These are phyloP conservation scores for Singerocomus inundabilis DNA, from an alignment of 1,284 basidiomycete species.

Conservation along the genomic window DNA sequence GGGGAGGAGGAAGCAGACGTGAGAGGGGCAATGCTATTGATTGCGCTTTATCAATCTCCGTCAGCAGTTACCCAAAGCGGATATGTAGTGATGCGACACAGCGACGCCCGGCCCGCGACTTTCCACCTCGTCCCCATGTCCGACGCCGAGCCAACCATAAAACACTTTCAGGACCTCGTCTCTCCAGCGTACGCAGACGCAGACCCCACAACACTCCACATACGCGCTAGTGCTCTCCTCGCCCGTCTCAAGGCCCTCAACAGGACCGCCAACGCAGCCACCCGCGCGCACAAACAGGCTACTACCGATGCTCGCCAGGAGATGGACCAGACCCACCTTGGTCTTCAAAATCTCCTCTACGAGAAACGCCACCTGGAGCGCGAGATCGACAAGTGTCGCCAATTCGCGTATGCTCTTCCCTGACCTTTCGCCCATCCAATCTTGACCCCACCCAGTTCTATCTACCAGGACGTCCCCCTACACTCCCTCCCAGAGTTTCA, in stretches of 20 bases:
- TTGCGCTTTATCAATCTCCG: constrained; percentile 1
- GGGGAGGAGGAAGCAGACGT: constrained; percentile 20
- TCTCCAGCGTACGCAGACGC: constrained; percentile 41
- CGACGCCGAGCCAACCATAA: constrained; percentile 50
- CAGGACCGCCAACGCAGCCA: constrained; percentile 66
- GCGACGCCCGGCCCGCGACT: constrained; percentile 13
- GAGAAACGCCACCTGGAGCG: constrained; percentile 81
- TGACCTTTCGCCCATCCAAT: background rate
- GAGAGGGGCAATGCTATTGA: constrained; percentile 14
- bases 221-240: constrained; percentile 69
- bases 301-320: constrained; percentile 73
- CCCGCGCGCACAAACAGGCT: constrained; percentile 65
- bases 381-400: constrained; percentile 83
- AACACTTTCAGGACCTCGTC: constrained; percentile 61
- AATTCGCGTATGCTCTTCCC: constrained; percentile 67
- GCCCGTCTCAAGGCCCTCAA: constrained; percentile 74
- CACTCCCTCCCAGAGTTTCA: constrained; percentile 66
- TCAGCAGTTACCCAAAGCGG: constrained; percentile 20
- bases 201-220: constrained; percentile 53
- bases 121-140: constrained; percentile 12
- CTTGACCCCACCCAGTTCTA: constrained; percentile 48
- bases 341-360: constrained; percentile 78
- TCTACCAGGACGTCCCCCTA: constrained; percentile 77
- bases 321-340: constrained; percentile 81
- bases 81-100: background rate